phyloP scores from a whole-genome alignment of 2,329 filamentous ascomycete species.

The Aspergillus novoparasiticus region DNA sequence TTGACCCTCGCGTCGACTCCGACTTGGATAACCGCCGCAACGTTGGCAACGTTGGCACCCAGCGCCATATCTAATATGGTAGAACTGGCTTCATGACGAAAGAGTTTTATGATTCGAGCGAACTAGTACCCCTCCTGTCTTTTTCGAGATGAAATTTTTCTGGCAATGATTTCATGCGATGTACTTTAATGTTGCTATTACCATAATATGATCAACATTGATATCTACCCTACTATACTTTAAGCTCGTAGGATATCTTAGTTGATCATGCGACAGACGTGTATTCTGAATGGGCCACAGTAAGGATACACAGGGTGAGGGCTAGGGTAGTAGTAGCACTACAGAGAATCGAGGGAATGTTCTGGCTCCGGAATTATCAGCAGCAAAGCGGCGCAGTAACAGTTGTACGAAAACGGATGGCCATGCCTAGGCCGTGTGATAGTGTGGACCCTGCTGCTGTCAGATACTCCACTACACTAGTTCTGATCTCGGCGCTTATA shows the following conservation, averaged over 20 bases:
- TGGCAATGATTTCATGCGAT: not conserved
- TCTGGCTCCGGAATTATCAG: not conserved
- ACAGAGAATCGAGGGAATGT: not conserved
- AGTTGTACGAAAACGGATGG: not conserved
- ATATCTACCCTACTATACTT: not conserved
- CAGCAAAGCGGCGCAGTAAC: not conserved
- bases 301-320: too few species aligned
- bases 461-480: not conserved
- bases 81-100: not conserved
- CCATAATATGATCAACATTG: not conserved
- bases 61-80: slow-evolving; percentile 2
- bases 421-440: not conserved
- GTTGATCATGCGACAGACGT: not conserved
- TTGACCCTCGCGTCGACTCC: slow-evolving; percentile 58
- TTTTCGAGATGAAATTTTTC: not conserved
- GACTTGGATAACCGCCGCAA: slow-evolving; percentile 34
- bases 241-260: not conserved
- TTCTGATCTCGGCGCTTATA: not conserved
- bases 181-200: not conserved
- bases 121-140: not conserved
- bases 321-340: too few species aligned
- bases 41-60: not conserved
- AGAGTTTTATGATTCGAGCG: not conserved
- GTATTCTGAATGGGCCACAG: not conserved
- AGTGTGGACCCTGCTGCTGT: too few species aligned